phyloP scores from a whole-genome alignment of 2,329 filamentous ascomycete species.

The Diaporthe amygdali region DNA sequence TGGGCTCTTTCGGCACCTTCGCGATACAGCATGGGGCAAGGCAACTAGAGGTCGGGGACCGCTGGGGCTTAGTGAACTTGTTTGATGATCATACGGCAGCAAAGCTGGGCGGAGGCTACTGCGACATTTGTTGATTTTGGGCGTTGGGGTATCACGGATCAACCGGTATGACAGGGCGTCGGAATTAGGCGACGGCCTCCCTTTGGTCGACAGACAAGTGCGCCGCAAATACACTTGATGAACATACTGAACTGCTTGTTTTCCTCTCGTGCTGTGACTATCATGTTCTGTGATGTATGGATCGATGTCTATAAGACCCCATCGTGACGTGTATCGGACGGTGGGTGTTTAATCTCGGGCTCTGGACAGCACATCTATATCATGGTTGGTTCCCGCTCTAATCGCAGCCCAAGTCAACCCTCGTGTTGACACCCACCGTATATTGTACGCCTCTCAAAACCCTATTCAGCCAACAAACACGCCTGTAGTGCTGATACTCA shows the following conservation, averaged over 20 bases:
- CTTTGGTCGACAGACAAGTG: constrained; percentile 24
- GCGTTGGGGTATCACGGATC: constrained; percentile 31
- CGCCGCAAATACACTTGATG: constrained; percentile 28
- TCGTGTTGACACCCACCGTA: neutral
- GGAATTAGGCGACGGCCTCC: constrained; percentile 26
- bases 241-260: constrained; percentile 20
- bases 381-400: neutral
- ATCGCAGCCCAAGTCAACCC: neutral
- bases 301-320: neutral
- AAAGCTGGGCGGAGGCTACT: constrained; percentile 7
- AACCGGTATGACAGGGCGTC: constrained; percentile 30
- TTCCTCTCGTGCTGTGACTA: neutral
- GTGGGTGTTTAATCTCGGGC: neutral
- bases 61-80: constrained; percentile 14
- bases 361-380: neutral
- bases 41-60: constrained; percentile 16
- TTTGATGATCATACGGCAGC: constrained; percentile 19
- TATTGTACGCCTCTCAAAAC: neutral
- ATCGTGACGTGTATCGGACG: too few relatives aligned
- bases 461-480: neutral
- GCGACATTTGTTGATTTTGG: constrained; percentile 29
- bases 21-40: constrained; percentile 16
- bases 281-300: neutral
- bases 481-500: constrained; percentile 30
- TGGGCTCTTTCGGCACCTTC: neutral